Percentiles rank a stretch among this genome's conserved stretches.
phyloP scores from a whole-genome alignment of 2,329 filamentous ascomycete species.

The Penicillium sp. region DNA sequence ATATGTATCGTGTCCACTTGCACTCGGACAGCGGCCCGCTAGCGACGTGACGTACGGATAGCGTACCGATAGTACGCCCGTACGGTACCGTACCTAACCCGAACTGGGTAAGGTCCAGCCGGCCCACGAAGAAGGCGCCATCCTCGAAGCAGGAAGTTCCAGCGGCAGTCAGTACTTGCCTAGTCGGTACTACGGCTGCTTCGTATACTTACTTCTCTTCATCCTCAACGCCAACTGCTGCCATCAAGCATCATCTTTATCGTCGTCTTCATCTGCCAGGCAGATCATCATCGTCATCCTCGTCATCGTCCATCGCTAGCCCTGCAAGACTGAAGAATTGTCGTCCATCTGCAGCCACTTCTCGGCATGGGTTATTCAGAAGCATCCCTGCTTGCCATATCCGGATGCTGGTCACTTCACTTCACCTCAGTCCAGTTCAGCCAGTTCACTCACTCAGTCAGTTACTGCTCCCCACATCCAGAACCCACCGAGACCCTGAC shows the following conservation, averaged over 20 bases:
- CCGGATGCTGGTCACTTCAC: too few relatives aligned
- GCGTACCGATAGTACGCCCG: neutral
- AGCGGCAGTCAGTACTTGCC: neutral
- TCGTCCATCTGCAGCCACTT: neutral
- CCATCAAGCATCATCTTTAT: neutral
- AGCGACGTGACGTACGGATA: conserved; percentile 9
- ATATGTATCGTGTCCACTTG: neutral
- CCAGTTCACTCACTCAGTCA: too few relatives aligned
- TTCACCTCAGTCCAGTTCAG: too few relatives aligned
- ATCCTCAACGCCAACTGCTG: neutral
- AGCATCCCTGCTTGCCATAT: too few relatives aligned
- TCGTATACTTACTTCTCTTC: neutral
- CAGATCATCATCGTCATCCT: neutral
- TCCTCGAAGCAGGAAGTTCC: neutral
- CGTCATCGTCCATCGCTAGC: neutral
- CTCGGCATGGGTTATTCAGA: neutral
- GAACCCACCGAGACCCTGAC: neutral
- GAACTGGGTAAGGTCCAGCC: neutral
- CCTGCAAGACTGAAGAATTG: neutral
- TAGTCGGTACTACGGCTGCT: too few relatives aligned
- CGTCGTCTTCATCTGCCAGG: neutral
- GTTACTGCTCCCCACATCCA: neutral
- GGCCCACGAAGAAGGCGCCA: neutral
- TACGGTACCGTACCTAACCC: neutral
- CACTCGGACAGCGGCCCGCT: conserved; percentile 5